Evolutionary conservation across 78 protist species (phyloP), one percentile per base, ranked within the genome.

Genomic region (Diacronema lutheri): DNA sequence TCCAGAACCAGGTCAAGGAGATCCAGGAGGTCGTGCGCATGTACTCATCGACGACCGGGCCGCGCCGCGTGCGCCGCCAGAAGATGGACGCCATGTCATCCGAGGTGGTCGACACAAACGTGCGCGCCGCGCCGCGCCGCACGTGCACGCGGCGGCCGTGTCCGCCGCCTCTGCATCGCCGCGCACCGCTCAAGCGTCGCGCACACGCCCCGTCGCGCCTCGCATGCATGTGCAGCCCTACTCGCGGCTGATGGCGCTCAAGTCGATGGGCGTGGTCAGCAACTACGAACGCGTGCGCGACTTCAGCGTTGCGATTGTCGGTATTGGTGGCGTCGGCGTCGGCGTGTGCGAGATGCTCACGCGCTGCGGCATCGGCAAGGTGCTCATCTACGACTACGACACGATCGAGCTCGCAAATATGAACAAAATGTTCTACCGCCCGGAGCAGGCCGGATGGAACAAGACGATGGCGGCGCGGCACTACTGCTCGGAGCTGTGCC

Each of bases 321-420:
- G 79, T 20, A 25, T 71, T 6, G 79, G 79, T 26, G 99, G 99
- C 29, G 84, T 95, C 23, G 98, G 99, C 11, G 97, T 96, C 23
- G 94, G 94, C 57, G 98, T 97, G 44, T 76, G 86, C 9, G 99
- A 97, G 74, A 96, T 96, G 98, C 92, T 97, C 38, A 93, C 96
- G 41, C 92, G 99, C 26, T 96, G 99, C 85, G 99, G 99, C 58
- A 62, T 97, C 57, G 99, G 99, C 38, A 97, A 97, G 83, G 56
- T 97, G 12, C 1, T 97, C 20, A 74, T 97, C 44, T 93, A 85
- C 38, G 99, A 97, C 86, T 95, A 96, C 91, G 99, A 97, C 90
- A 97, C 82, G 29, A 97, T 97, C 7, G 97, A 95, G 38, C 76
- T 96, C 35, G 98, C 99, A 2, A 97, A 97, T 85, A 96, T 97